Conservation (phyloP, 2,329 filamentous ascomycete genomes). For the Calonectria naviculata region DNA sequence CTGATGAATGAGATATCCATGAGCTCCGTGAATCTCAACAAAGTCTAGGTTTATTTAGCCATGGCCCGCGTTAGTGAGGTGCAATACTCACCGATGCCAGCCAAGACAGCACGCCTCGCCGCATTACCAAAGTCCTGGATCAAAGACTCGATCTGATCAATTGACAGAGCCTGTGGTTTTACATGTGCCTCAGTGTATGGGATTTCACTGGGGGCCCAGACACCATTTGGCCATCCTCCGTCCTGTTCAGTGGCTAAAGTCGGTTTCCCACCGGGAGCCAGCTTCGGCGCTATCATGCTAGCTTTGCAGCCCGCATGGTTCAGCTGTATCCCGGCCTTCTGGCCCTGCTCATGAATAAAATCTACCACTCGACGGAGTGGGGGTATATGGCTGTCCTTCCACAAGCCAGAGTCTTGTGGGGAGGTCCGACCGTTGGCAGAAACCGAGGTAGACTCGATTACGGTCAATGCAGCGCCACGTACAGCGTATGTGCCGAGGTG, state of each 20-base stretch:
- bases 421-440: constrained; percentile 82
- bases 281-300: constrained; percentile 40
- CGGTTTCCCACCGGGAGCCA: background rate
- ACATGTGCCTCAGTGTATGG: constrained; percentile 70
- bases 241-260: constrained; percentile 60
- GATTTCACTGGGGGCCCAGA: constrained; percentile 62
- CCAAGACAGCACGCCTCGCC: background rate
- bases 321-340: constrained; percentile 82
- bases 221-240: constrained; percentile 67
- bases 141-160: background rate
- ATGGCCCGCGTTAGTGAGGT: too few relatives aligned
- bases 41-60: background rate
- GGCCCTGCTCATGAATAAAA: constrained; percentile 80
- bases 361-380: constrained; percentile 76
- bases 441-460: constrained; percentile 83
- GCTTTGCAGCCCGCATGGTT: constrained; percentile 81
- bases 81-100: background rate
- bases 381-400: constrained; percentile 84
- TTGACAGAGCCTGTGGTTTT: constrained; percentile 34
- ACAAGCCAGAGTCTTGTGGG: constrained; percentile 81
- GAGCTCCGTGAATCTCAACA: constrained; percentile 53
- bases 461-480: constrained; percentile 77
- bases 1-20: constrained; percentile 73
- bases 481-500: constrained; percentile 82
- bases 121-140: background rate